A percentile compares a stretch with the other conserved stretches of the same genome.
phyloP scores from a whole-genome alignment of 2,329 filamentous ascomycete genomes.

The Colletotrichum lupini region DNA sequence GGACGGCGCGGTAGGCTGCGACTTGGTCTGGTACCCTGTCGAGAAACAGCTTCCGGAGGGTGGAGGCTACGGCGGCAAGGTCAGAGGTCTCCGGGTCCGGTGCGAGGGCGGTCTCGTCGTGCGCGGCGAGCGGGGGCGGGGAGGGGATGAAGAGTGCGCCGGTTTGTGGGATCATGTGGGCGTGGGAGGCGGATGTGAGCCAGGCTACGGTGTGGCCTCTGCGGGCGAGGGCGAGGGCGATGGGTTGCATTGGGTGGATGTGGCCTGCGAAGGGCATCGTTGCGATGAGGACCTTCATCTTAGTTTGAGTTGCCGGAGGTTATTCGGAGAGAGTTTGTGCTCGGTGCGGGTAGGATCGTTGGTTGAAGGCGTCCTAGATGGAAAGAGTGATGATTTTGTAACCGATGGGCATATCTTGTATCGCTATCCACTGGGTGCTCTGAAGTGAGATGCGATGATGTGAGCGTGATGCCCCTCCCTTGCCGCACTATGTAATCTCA shows the following conservation, averaged over 20 bases:
- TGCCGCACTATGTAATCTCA: too few relatives aligned
- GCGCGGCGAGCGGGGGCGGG: background rate
- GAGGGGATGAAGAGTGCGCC: slow-evolving; percentile 11
- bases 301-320: rapidly evolving
- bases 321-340: too few relatives aligned
- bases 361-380: too few relatives aligned
- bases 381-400: too few relatives aligned
- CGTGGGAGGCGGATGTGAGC: slow-evolving; percentile 18
- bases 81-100: slow-evolving; percentile 11
- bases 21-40: slow-evolving; percentile 16
- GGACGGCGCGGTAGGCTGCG: slow-evolving; percentile 1
- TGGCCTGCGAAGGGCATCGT: slow-evolving; percentile 19
- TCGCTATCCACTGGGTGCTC: too few relatives aligned
- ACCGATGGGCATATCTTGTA: too few relatives aligned
- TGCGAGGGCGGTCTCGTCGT: background rate
- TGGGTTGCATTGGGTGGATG: slow-evolving; percentile 14
- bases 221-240: slow-evolving; percentile 14
- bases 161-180: background rate
- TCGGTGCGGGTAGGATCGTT: too few relatives aligned
- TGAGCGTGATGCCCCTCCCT: background rate
- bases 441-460: background rate
- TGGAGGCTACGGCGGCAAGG: slow-evolving; percentile 10
- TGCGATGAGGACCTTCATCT: slow-evolving; percentile 30
- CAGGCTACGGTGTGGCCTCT: slow-evolving; percentile 20
- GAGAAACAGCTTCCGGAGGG: slow-evolving; percentile 8